Percentiles rank a stretch among this genome's conserved stretches.
Conservation (phyloP, 2,329 filamentous ascomycete genomes). For the Beauveria brongniartii region DNA sequence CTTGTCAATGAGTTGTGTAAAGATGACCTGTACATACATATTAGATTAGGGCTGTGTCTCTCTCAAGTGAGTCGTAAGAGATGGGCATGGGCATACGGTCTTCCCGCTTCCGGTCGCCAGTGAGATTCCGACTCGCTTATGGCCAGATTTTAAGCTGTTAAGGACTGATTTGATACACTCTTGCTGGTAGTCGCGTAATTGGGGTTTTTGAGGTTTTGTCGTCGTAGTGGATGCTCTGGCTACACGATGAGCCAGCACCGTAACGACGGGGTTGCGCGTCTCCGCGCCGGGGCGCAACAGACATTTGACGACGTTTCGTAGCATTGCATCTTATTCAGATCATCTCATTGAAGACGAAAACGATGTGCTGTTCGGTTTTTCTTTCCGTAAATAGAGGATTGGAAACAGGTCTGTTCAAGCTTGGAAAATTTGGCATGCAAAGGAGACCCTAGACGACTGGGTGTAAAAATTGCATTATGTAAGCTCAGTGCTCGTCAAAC, state of each 20-base stretch:
- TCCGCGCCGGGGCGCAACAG: constrained; percentile 16
- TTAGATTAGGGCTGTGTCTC: neutral
- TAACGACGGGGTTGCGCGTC: constrained; percentile 8
- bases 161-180: constrained; percentile 84
- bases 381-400: neutral
- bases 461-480: constrained; percentile 2
- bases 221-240: constrained; percentile 7
- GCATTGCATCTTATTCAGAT: constrained; percentile 28
- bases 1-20: constrained; percentile 86
- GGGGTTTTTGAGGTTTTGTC: constrained; percentile 30
- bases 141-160: constrained; percentile 56
- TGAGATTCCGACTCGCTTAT: constrained; percentile 75
- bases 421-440: neutral
- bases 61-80: constrained; percentile 11
- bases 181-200: constrained; percentile 75
- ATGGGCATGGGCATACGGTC: constrained; percentile 47
- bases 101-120: constrained; percentile 85
- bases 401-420: neutral
- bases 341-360: neutral
- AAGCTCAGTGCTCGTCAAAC: neutral
- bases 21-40: constrained; percentile 60
- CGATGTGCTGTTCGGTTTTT: neutral
- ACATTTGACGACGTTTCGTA: constrained; percentile 23
- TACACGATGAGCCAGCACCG: constrained; percentile 6
- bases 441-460: neutral